A percentile compares a stretch with the other conserved stretches of the same genome.
phyloP scores from a whole-genome alignment of 768 basidiomycete genomes.

The Suillus occidentalis region DNA sequence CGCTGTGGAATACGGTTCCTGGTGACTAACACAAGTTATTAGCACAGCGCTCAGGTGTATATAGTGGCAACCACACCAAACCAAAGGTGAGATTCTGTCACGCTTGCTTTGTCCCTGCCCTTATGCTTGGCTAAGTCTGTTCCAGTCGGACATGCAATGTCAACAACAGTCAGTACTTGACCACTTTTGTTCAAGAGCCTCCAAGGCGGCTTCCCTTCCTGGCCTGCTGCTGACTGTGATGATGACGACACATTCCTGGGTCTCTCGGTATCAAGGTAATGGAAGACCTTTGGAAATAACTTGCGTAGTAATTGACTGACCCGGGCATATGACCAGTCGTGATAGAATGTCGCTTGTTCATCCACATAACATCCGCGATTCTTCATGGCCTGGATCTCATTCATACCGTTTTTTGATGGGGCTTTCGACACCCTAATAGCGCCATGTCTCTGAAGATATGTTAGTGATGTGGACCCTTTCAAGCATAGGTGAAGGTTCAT shows the following conservation, averaged over 20 bases:
- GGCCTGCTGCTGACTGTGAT: neutral
- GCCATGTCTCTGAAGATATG: neutral
- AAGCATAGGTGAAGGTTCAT: neutral
- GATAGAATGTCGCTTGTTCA: neutral
- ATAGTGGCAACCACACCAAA: neutral
- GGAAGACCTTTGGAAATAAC: neutral
- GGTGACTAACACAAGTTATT: neutral
- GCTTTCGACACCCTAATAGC: neutral
- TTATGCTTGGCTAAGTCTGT: neutral
- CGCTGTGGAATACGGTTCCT: neutral
- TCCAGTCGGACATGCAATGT: neutral
- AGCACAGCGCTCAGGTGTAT: neutral
- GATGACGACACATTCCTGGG: neutral
- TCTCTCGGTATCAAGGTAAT: neutral
- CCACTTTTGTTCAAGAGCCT: neutral
- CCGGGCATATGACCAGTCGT: neutral
- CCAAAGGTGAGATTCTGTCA: slow-evolving; percentile 6
- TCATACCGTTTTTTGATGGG: neutral
- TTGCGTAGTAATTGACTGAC: neutral
- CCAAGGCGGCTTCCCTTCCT: neutral
- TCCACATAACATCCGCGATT: slow-evolving; percentile 1
- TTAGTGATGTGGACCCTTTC: neutral
- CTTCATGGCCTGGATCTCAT: slow-evolving; percentile 5
- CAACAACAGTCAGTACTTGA: neutral
- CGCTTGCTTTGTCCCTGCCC: neutral